phyloP scores from a whole-genome alignment of 2,329 filamentous ascomycete species.

The Onygenales sp. region DNA sequence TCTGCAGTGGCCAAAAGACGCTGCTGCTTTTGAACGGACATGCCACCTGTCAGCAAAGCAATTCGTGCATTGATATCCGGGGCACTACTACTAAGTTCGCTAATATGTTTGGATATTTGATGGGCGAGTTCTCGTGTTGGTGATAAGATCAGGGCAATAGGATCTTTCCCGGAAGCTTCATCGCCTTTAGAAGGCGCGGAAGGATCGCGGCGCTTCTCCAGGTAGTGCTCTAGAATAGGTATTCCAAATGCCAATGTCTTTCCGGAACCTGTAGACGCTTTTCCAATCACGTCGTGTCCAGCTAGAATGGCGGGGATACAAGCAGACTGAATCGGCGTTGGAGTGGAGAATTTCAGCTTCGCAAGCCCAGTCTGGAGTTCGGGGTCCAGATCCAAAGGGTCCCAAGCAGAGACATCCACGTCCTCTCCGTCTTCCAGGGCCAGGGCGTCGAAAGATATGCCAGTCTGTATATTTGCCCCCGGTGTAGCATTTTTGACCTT shows the following conservation, averaged over 20 bases:
- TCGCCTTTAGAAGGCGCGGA: constrained; percentile 25
- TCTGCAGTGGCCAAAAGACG: constrained; percentile 75
- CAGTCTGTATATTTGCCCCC: constrained; percentile 18
- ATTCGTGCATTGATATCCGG: constrained; percentile 54
- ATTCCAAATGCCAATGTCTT: constrained; percentile 95
- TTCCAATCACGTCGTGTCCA: constrained; percentile 87
- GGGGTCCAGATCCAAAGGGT: constrained; percentile 61
- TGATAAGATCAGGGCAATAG: constrained; percentile 73
- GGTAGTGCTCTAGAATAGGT: constrained; percentile 77
- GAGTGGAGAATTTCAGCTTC: constrained; percentile 67
- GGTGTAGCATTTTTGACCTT: constrained; percentile 10
- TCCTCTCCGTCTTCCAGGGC: constrained; percentile 43
- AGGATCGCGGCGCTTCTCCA: constrained; percentile 41
- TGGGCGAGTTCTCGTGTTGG: constrained; percentile 91
- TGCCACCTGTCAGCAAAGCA: constrained; percentile 82
- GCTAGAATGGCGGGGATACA: constrained; percentile 73
- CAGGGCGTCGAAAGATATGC: constrained; percentile 29
- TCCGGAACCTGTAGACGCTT: constrained; percentile 90
- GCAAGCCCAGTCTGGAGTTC: constrained; percentile 64
- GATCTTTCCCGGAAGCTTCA: constrained; percentile 32
- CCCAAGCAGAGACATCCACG: constrained; percentile 69
- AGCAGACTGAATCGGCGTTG: constrained; percentile 70
- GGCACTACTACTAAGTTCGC: constrained; percentile 57
- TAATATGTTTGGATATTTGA: constrained; percentile 77
- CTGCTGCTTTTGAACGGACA: constrained; percentile 93